These are phyloP conservation scores for Pseudozyma sp. DNA, from an alignment of 1,284 basidiomycete species.

Conservation along the genomic window DNA sequence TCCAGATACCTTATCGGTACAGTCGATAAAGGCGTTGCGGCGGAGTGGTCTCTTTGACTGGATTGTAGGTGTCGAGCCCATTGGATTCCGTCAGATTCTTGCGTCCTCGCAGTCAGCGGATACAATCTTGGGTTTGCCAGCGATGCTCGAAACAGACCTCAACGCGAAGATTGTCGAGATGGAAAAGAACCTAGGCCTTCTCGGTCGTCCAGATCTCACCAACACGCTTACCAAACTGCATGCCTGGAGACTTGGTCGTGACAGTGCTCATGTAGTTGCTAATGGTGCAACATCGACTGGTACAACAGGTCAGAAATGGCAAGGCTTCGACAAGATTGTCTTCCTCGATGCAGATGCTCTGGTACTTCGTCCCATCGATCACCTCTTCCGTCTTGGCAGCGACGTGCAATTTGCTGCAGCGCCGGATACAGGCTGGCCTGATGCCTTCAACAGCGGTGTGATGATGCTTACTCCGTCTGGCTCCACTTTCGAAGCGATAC, in stretches of 20 bases:
- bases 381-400: slow-evolving; percentile 49
- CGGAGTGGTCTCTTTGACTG: slow-evolving; percentile 80
- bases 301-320: slow-evolving; percentile 55
- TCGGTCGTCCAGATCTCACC: slow-evolving; percentile 94
- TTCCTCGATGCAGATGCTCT: slow-evolving; percentile 97
- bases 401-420: slow-evolving; percentile 77
- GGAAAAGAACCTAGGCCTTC: slow-evolving; percentile 77
- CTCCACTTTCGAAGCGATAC: slow-evolving; percentile 82
- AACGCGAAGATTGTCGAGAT: slow-evolving; percentile 68
- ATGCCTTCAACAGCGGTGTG: slow-evolving; percentile 97
- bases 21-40: slow-evolving; percentile 79
- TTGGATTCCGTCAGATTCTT: slow-evolving; percentile 49
- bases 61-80: slow-evolving; percentile 83
- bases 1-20: slow-evolving; percentile 89
- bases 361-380: slow-evolving; percentile 73
- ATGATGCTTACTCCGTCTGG: slow-evolving; percentile 86
- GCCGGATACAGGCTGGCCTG: slow-evolving; percentile 97
- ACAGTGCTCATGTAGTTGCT: slow-evolving; percentile 27
- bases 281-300: slow-evolving; percentile 9
- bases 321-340: slow-evolving; percentile 86
- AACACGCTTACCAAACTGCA: slow-evolving; percentile 90
- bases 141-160: slow-evolving; percentile 31
- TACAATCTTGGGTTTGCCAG: background rate
- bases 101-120: slow-evolving; percentile 18
- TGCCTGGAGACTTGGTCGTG: slow-evolving; percentile 80